Evolutionary conservation across 176 grass and related monocot genomes (phyloP).

Genomic region (Triticum turgidum): DNA sequence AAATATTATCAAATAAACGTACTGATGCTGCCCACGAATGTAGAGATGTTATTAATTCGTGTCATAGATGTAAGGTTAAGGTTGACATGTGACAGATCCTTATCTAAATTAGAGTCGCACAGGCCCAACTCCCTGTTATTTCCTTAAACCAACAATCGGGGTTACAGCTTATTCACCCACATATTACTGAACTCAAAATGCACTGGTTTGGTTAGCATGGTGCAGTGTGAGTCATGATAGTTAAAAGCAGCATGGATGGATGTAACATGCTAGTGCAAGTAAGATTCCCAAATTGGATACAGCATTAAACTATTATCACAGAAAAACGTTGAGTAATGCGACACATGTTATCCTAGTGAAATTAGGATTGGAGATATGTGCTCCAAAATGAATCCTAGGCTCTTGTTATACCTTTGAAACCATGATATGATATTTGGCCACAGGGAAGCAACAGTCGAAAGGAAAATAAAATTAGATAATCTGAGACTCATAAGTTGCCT

Average conservation of each 20-base stretch:
- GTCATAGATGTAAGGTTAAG: conserved; percentile 12
- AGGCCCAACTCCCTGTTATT: not conserved
- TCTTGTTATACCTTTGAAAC: not conserved
- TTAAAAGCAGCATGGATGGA: not conserved
- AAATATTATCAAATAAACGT: conserved; percentile 10
- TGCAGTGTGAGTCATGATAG: not conserved
- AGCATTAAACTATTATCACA: not conserved
- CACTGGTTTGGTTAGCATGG: not conserved
- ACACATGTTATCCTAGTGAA: not conserved
- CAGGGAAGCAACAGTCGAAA: not conserved
- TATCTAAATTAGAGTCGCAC: not conserved
- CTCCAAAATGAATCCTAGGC: not conserved
- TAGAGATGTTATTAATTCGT: not conserved
- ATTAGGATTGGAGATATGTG: not conserved
- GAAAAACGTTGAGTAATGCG: not conserved
- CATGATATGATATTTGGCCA: not conserved
- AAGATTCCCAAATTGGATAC: not conserved
- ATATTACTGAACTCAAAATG: not conserved
- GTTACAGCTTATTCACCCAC: not conserved
- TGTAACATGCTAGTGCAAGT: not conserved
- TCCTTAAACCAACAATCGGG: not conserved
- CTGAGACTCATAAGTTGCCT: too few species aligned
- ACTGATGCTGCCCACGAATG: not conserved
- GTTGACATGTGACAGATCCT: not conserved
- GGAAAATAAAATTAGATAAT: not conserved